phyloP scores from a whole-genome alignment of 1,284 basidiomycete genomes.

The Marasmius fiardii region DNA sequence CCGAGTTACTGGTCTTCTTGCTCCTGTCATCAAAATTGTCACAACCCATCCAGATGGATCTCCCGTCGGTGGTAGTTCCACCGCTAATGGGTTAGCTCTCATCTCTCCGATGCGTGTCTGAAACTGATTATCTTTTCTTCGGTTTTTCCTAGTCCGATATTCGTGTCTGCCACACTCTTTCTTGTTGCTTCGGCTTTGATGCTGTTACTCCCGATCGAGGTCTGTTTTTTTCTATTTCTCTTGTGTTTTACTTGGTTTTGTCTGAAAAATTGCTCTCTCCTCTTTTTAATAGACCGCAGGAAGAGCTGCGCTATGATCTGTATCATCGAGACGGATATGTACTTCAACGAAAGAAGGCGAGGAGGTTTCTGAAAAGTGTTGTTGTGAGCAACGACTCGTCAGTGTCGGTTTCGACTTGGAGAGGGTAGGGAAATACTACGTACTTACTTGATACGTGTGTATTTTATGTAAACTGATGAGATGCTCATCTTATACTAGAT shows the following conservation, averaged over 20 bases:
- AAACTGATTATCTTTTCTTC: neutral
- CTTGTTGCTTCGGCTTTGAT: conserved; percentile 43
- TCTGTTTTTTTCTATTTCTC: conserved; percentile 20
- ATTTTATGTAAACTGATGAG: no score
- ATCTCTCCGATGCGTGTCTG: neutral
- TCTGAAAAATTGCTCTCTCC: neutral
- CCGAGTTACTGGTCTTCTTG: conserved; percentile 53
- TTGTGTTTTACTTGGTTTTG: neutral
- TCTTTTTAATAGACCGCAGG: conserved; percentile 11
- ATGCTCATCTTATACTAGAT: no score
- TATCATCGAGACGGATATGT: no score
- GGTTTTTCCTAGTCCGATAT: conserved; percentile 42
- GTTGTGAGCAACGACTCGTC: no score
- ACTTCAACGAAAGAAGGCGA: no score
- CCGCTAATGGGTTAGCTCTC: conserved; percentile 33
- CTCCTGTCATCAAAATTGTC: conserved; percentile 50
- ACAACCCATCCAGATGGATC: conserved; percentile 31
- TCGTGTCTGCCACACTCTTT: conserved; percentile 55
- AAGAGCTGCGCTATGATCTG: conserved; percentile 11
- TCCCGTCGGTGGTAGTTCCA: conserved; percentile 17
- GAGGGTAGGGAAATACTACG: no score
- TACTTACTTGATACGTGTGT: no score
- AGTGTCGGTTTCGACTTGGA: no score
- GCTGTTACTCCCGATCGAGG: conserved; percentile 57
- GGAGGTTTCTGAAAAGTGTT: no score